Conservation (phyloP, 345 rosid species). For the Gossypium australe region DNA sequence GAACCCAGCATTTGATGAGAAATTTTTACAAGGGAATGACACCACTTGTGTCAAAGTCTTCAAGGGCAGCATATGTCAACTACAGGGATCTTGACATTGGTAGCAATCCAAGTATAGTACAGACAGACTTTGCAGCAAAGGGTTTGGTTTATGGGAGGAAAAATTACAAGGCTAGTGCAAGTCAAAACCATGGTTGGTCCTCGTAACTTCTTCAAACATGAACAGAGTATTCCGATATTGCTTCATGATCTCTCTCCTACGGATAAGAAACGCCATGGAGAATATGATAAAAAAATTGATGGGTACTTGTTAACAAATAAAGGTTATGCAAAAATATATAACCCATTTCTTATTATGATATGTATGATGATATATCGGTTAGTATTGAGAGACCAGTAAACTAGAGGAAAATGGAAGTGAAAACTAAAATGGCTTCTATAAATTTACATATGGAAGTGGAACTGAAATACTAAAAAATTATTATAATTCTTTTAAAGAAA, state of each 20-base stretch:
- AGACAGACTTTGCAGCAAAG: conserved; percentile 27
- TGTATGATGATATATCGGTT: not conserved
- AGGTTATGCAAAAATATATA: not conserved
- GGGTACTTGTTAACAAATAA: not conserved
- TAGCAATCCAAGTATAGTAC: conserved; percentile 7
- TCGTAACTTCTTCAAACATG: conserved; percentile 29
- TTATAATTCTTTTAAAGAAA: not conserved
- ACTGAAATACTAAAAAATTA: no score
- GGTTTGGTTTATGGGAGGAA: conserved; percentile 21
- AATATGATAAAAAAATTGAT: not conserved
- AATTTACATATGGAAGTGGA: not conserved
- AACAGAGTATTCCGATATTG: conserved; percentile 27
- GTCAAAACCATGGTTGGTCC: conserved; percentile 38
- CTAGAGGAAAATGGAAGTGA: not conserved
- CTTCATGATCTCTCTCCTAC: not conserved
- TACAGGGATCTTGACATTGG: conserved; percentile 75
- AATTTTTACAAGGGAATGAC: conserved; percentile 30
- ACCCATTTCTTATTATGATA: not conserved
- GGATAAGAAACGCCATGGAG: not conserved
- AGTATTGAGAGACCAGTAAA: not conserved
- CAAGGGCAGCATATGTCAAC: conserved; percentile 50
- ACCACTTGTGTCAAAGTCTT: conserved; percentile 41
- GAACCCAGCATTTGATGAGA: conserved; percentile 15
- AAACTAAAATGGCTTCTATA: not conserved
- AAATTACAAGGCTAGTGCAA: conserved; percentile 12